Conservation (phyloP, 371 early-diverging fungal genomes). For the Mortierella sp. region DNA sequence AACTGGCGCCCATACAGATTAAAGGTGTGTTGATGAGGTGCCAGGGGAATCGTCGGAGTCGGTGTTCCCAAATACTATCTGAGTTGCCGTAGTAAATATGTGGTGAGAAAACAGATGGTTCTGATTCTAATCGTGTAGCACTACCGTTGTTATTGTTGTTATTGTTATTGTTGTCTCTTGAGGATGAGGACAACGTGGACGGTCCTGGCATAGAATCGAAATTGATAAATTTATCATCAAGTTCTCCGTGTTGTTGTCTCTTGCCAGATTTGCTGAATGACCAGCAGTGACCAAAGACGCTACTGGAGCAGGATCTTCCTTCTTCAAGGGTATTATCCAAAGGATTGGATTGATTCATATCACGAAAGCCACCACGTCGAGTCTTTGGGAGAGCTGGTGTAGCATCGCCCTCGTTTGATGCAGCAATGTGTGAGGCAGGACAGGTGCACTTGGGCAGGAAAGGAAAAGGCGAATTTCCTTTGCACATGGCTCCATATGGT, state of each 20-base stretch:
- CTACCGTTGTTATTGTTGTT: neutral
- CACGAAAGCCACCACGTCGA: neutral
- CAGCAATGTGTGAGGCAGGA: conserved; percentile 11
- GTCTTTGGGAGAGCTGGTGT: neutral
- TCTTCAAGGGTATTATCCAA: neutral
- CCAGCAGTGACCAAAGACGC: neutral
- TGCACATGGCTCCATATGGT: conserved; percentile 34
- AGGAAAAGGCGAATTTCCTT: conserved; percentile 16
- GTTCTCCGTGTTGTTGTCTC: neutral
- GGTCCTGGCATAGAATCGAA: neutral
- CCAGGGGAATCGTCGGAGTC: conserved; percentile 41
- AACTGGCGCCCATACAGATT: conserved; percentile 49
- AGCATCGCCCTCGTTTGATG: conserved; percentile 1
- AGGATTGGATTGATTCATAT: neutral
- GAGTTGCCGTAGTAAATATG: conserved; percentile 34
- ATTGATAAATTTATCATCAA: neutral
- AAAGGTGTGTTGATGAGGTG: conserved; percentile 47
- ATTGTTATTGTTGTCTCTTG: neutral
- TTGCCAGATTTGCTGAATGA: conserved; percentile 1
- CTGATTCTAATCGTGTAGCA: neutral
- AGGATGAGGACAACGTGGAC: neutral
- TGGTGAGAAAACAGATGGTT: neutral
- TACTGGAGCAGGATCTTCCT: neutral
- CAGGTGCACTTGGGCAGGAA: conserved; percentile 39
- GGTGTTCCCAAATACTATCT: conserved; percentile 14